Evolutionary conservation across 164 flowering plant genomes (phyloP), one percentile per base, ranked within the genome.

Genomic region (Pachysandra terminalis): DNA sequence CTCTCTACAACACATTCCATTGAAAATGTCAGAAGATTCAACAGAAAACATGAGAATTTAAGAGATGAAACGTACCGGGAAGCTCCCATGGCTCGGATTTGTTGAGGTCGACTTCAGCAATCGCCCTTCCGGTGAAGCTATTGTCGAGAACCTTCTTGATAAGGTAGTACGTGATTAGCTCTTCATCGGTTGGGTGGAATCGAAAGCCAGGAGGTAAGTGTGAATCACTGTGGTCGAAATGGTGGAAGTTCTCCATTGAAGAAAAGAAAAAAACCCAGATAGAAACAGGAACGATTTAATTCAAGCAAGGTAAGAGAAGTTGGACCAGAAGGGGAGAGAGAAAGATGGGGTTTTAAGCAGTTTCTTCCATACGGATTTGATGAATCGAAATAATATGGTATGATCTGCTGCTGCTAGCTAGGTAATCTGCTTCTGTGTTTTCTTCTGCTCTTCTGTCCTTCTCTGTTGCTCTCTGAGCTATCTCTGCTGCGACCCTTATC

Each of bases 61-160:
- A n/a, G n/a, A n/a, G n/a, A n/a, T n/a, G n/a, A n/a, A n/a, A 10
- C 19, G 22, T 72, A 90, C 98, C 89, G 4, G 98, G 98, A 53
- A 93, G 95, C 66, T 90, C 90, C 98, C 98, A 93, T 4, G 98
- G 98, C 81, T 93, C 98, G 63, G 88, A 93, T 67, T 91, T 93
- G 96, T 93, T 93, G 78, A 93, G 94, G 66, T 93, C 98, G 14
- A 91, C 98, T 63, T 91, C 97, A 3, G 97, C 90, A 19, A 93
- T 93, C 75, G 98, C 97, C 19, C 92, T 49, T 49, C 87, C 88
- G 0, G 81, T 72, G 74, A 93, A 93, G 69, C 66, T 78, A 56
- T 81, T 56, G 77, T 93, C 95, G 9, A 91, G 81, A 13, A 91
- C 98, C 72, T 93, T 93, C 81, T 82, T 88, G 59, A 91, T 84